A percentile compares a stretch with the other conserved stretches of the same genome.
Evolutionary conservation across 495 filamentous ascomycete genomes (phyloP).

Genomic region (Penicillium taxi): DNA sequence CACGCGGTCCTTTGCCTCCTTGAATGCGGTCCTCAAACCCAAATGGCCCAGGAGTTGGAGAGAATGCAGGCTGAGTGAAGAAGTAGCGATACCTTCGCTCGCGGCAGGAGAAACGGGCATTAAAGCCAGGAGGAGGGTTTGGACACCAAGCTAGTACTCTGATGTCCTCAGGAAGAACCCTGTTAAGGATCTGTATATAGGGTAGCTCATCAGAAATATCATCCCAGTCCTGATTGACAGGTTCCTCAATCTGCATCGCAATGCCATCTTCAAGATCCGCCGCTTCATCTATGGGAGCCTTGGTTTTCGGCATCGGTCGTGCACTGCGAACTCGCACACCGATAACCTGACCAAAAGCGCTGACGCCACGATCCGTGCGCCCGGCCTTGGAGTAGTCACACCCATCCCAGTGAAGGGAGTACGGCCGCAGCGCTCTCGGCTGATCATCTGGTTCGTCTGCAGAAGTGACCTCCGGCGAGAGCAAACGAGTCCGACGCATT

Average conservation of each 20-base stretch:
- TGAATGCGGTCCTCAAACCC: constrained; percentile 24
- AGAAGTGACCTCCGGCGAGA: constrained; percentile 53
- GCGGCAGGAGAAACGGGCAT: constrained; percentile 86
- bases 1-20: constrained; percentile 15
- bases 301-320: constrained; percentile 40
- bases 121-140: constrained; percentile 65
- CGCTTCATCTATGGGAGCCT: constrained; percentile 10
- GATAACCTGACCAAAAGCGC: constrained; percentile 94
- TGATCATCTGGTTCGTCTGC: constrained; percentile 24
- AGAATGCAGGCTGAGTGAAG: constrained; percentile 87
- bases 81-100: constrained; percentile 90
- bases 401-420: constrained; percentile 61
- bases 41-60: constrained; percentile 43
- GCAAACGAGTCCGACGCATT: constrained; percentile 66
- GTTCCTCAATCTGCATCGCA: constrained; percentile 19
- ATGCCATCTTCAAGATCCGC: constrained; percentile 13
- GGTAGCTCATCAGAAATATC: constrained; percentile 72
- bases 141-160: constrained; percentile 90
- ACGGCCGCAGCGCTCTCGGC: constrained; percentile 25
- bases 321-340: constrained; percentile 72
- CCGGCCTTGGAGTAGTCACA: constrained; percentile 92
- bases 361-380: constrained; percentile 85
- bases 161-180: constrained; percentile 82
- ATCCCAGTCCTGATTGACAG: constrained; percentile 51
- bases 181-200: constrained; percentile 75